These are phyloP conservation scores for Ulmus americana DNA, from an alignment of 331 rosid species.

Conservation along the genomic window DNA sequence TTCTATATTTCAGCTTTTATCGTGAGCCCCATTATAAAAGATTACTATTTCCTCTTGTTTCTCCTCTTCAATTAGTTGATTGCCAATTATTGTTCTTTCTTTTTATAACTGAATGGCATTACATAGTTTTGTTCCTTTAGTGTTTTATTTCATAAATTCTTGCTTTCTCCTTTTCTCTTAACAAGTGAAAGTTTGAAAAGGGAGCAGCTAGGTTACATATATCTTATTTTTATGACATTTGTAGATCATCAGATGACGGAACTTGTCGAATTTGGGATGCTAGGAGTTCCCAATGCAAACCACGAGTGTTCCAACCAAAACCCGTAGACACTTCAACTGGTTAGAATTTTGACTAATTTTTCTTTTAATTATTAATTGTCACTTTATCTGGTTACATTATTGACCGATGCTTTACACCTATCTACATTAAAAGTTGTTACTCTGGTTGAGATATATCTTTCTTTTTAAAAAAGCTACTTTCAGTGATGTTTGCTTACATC, in stretches of 20 bases:
- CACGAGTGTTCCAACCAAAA: constrained; percentile 63
- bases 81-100: neutral
- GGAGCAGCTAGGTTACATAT: constrained; percentile 9
- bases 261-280: constrained; percentile 95
- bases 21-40: constrained; percentile 50
- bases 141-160: constrained; percentile 1
- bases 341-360: constrained; percentile 34
- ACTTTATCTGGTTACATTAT: no score
- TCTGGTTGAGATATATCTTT: no score
- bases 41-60: constrained; percentile 19
- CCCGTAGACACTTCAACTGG: constrained; percentile 58
- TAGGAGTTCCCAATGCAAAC: constrained; percentile 49
- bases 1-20: constrained; percentile 57
- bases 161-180: constrained; percentile 5
- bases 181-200: neutral
- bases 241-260: constrained; percentile 87
- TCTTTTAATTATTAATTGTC: constrained; percentile 8
- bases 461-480: neutral
- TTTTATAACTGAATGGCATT: constrained; percentile 2
- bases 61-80: constrained; percentile 14
- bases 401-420: no score
- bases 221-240: constrained; percentile 15
- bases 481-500: constrained; percentile 10
- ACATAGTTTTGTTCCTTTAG: neutral
- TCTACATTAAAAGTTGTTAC: no score